Base-by-base conservation (phyloP, 495 filamentous ascomycete genomes). In the Niebla homalea region DNA sequence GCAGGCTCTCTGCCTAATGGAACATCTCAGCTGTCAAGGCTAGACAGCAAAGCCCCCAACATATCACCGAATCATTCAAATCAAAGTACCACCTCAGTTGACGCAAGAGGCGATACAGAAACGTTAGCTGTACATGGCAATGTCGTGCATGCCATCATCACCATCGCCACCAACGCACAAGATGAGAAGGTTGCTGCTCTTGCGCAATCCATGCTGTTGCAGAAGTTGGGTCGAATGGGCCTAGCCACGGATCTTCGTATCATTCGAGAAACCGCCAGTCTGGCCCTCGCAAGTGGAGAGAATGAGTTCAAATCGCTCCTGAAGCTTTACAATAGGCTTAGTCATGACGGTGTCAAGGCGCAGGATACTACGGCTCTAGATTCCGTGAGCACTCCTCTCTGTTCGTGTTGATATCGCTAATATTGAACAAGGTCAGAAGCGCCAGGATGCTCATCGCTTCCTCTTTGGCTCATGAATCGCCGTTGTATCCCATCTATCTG, bases 141-240 rank as follows among this genome's bases (percentile, higher is more conserved):
- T 54, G 79, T 94, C 25, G 79, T 96, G 29, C 84, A 93, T 59
- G 84, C 89, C 5, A 90, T 97, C 53, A 88, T 90, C 53, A 80
- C 79, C 25, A 85, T 97, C 58, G 87, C 93, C 1, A 81, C 71
- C 32, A 77, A 73, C 48, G 88, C 82, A 62, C 76, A 82, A 40
- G 89, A 98, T 54, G 80, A 87, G 35, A 94, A 95, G 65, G 92
- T 97, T 41, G 90, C 82, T 20, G 93, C 90, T 12, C 72, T 98
- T 48, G 88, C 88, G n/a, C 84, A 94, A 58, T 90, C 88, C 4
- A 96, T 97, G 84, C 75, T 98, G 16, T 67, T 94, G 7, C 92
- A 97, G 58, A 93, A 97, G 62, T 78, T 96, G 54, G 81, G 83
- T 8, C 90, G 89, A 59, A 72, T 95, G 36, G 89, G 75, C 59